These are phyloP conservation scores for Yamadazyma akitaensis DNA, from an alignment of 805 yeast genomes.

Conservation along the genomic window DNA sequence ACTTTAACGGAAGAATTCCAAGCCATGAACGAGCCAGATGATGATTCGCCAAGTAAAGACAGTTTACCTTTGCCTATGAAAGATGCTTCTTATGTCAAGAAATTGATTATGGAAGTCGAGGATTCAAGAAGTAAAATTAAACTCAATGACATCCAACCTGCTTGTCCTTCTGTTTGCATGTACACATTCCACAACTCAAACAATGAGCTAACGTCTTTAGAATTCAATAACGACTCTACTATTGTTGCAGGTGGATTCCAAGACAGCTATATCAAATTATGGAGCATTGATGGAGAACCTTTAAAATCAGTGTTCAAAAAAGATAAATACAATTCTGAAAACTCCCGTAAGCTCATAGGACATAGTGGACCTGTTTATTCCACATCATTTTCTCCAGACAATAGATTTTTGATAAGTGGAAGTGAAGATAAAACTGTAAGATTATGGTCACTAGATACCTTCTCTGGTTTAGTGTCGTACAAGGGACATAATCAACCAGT, in stretches of 20 bases:
- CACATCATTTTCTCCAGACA: slow-evolving; percentile 86
- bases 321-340: slow-evolving; percentile 48
- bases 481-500: slow-evolving; percentile 96
- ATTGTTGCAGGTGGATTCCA: slow-evolving; percentile 92
- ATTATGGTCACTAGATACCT: slow-evolving; percentile 92
- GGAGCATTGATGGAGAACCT: slow-evolving; percentile 93
- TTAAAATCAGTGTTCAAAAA: slow-evolving; percentile 57
- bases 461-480: slow-evolving; percentile 84
- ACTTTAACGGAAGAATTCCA: slow-evolving; percentile 39
- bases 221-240: slow-evolving; percentile 83
- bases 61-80: slow-evolving; percentile 81
- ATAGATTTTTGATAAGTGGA: slow-evolving; percentile 70
- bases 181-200: slow-evolving; percentile 96
- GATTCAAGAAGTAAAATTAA: slow-evolving; percentile 77
- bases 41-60: slow-evolving; percentile 72
- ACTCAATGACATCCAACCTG: slow-evolving; percentile 61
- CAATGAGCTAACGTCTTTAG: slow-evolving; percentile 79
- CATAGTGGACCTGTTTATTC: slow-evolving; percentile 96
- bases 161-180: slow-evolving; percentile 94
- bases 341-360: slow-evolving; percentile 67
- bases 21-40: slow-evolving; percentile 47
- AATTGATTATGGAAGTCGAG: slow-evolving; percentile 73
- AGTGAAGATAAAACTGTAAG: slow-evolving; percentile 92
- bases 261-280: slow-evolving; percentile 83
- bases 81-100: slow-evolving; percentile 72